phyloP scores from a whole-genome alignment of 768 basidiomycete species.

The Cytidiella melzeri region DNA sequence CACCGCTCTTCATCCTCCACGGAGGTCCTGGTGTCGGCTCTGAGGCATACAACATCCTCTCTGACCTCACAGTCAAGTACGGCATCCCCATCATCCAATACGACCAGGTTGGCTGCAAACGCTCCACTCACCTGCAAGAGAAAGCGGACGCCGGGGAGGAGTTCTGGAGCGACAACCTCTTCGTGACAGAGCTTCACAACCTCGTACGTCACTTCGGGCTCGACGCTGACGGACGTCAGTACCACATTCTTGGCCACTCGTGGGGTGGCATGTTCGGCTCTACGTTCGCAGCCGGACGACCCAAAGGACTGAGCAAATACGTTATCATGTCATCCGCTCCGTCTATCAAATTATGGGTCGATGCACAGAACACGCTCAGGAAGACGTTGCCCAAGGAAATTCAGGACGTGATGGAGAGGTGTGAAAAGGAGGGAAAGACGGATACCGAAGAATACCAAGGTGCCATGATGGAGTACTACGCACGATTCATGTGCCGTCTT shows the following conservation, averaged over 20 bases:
- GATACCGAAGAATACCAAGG: conserved; percentile 35
- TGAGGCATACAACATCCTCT: no score
- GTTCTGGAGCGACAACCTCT: conserved; percentile 42
- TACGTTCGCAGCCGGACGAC: no score
- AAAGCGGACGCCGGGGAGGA: conserved; percentile 22
- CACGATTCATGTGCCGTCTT: conserved; percentile 36
- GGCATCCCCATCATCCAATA: conserved; percentile 37
- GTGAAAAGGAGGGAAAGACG: conserved; percentile 28
- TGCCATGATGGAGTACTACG: conserved; percentile 36
- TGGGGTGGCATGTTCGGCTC: conserved; percentile 57
- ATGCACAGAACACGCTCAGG: conserved; percentile 30
- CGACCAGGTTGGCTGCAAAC: conserved; percentile 43
- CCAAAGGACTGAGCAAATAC: conserved; percentile 40
- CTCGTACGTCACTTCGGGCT: conserved; percentile 36
- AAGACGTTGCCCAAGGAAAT: conserved; percentile 35
- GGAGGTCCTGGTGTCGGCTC: conserved; percentile 27
- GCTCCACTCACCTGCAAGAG: conserved; percentile 35
- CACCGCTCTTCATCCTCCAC: conserved; percentile 24
- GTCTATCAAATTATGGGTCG: conserved; percentile 35
- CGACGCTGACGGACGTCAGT: conserved; percentile 27
- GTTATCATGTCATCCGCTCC: conserved; percentile 42
- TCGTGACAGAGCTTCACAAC: conserved; percentile 47
- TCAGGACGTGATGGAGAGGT: conserved; percentile 30
- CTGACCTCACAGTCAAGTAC: conserved; percentile 21
- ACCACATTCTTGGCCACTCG: conserved; percentile 45